Conservation (phyloP, 2,329 filamentous ascomycete species). For the Aspergillus pseudotamarii region DNA sequence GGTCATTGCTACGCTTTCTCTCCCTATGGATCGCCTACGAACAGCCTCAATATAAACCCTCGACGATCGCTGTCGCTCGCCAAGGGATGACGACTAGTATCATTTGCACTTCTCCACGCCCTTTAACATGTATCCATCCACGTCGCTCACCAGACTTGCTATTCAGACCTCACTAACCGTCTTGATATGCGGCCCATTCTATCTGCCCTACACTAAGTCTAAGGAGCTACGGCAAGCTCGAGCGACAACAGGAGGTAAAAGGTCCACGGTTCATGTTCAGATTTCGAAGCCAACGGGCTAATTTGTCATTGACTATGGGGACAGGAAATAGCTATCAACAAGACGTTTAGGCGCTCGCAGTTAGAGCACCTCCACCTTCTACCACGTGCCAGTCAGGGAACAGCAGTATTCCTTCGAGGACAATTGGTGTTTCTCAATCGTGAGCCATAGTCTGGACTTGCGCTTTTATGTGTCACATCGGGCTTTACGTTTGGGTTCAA, state of each 20-base stretch:
- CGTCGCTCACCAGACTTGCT: not conserved
- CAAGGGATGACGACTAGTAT: not conserved
- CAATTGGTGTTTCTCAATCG: not conserved
- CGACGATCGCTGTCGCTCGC: not conserved
- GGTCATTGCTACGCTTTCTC: not conserved
- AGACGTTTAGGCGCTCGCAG: not conserved
- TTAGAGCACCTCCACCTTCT: not conserved
- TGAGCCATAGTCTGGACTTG: not conserved
- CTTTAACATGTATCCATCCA: not conserved
- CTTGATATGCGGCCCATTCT: slow-evolving; percentile 14
- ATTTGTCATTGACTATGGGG: not conserved
- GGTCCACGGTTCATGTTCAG: not conserved
- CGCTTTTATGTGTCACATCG: not conserved
- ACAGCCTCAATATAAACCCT: not conserved
- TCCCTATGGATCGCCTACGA: not conserved
- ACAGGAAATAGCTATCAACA: not conserved
- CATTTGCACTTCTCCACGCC: not conserved
- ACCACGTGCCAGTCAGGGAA: not conserved
- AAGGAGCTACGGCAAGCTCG: not conserved
- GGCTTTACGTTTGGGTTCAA: not conserved
- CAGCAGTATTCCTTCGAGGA: not conserved
- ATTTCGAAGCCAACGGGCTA: not conserved
- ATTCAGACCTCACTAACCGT: slow-evolving; percentile 8
- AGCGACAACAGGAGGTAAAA: not conserved
- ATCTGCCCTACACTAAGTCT: slow-evolving; percentile 11